phyloP scores from a whole-genome alignment of 2,329 filamentous ascomycete species.

The Venturia asperata region DNA sequence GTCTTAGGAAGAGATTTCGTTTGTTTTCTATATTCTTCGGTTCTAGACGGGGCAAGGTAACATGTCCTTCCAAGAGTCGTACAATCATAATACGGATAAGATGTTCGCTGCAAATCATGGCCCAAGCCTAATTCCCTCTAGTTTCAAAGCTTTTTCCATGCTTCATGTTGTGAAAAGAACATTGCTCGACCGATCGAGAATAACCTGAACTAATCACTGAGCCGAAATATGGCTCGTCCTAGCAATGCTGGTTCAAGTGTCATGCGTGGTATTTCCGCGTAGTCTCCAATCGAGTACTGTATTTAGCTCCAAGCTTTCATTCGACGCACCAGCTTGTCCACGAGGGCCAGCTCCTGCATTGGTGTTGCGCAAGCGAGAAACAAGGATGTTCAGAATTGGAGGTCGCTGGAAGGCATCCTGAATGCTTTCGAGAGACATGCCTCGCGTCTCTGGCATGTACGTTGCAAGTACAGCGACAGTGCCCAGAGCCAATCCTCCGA shows the following conservation, averaged over 20 bases:
- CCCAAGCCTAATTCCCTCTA: too few species aligned
- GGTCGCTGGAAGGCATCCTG: slow-evolving; percentile 39
- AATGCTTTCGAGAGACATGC: slow-evolving; percentile 44
- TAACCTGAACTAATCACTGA: background rate
- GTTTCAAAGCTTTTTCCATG: too few species aligned
- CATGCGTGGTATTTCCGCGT: too few species aligned
- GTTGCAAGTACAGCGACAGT: slow-evolving; percentile 27
- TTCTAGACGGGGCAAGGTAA: background rate
- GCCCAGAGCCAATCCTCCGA: slow-evolving; percentile 26
- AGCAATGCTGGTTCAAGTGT: background rate
- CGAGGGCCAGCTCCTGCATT: background rate
- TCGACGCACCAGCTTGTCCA: background rate
- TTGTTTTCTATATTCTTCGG: too few species aligned
- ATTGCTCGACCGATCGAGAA: too few species aligned
- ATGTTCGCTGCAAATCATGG: too few species aligned
- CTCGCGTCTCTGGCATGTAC: slow-evolving; percentile 48
- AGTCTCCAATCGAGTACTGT: background rate
- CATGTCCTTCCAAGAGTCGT: too few species aligned
- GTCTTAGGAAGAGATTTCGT: too few species aligned
- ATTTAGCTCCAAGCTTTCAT: background rate
- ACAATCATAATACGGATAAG: too few species aligned
- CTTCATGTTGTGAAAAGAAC: too few species aligned
- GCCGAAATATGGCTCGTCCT: too few species aligned
- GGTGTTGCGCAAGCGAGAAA: background rate
- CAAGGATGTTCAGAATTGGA: background rate